Evolutionary conservation across 1,284 basidiomycete species (phyloP).

Genomic region (Moesziomyces sp.): DNA sequence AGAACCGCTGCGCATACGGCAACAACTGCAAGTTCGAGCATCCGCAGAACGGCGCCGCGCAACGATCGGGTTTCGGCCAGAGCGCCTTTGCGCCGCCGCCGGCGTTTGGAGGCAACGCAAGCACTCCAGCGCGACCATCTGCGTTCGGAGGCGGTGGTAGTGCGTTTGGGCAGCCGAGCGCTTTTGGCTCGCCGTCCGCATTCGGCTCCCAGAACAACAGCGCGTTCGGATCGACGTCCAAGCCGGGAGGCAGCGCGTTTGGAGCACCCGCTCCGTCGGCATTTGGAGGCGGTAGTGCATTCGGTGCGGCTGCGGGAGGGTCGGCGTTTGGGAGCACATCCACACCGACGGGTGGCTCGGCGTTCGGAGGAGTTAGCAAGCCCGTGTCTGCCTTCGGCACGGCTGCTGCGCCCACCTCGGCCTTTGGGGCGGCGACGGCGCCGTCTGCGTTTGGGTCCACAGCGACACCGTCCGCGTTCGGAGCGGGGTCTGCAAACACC

Average conservation of each 20-base stretch:
- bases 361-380: constrained; percentile 14
- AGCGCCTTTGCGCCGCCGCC: constrained; percentile 39
- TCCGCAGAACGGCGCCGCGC: constrained; percentile 28
- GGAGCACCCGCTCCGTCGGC: constrained; percentile 16
- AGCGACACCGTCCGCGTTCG: constrained; percentile 22
- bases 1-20: constrained; percentile 49
- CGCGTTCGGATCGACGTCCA: constrained; percentile 10
- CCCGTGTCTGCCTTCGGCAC: constrained; percentile 21
- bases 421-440: constrained; percentile 10
- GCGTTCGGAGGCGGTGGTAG: constrained; percentile 19
- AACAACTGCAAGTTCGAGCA: constrained; percentile 57
- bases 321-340: constrained; percentile 24
- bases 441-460: constrained; percentile 21
- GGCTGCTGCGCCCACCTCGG: neutral
- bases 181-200: constrained; percentile 36
- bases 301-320: constrained; percentile 17
- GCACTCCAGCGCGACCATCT: constrained; percentile 2
- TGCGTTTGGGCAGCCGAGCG: constrained; percentile 32
- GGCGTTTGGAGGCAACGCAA: constrained; percentile 20
- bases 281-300: constrained; percentile 15
- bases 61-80: constrained; percentile 34
- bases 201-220: constrained; percentile 20
- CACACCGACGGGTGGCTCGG: constrained; percentile 7
- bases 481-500: neutral
- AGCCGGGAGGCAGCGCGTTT: constrained; percentile 24